Conservation (phyloP, 768 basidiomycete genomes). For the Lactarius evosmus region DNA sequence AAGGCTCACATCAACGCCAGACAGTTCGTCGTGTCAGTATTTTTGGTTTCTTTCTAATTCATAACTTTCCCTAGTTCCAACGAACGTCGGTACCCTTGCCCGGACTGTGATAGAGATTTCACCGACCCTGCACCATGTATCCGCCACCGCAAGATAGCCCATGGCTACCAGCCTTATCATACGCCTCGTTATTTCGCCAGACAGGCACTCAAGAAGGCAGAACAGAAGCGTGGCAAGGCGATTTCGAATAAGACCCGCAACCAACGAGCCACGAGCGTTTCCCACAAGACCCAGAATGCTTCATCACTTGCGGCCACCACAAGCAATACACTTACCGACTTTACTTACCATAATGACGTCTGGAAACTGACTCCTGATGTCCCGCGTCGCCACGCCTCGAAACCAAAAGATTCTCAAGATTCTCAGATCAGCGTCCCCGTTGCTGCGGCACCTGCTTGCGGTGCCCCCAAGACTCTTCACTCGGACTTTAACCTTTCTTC, state of each 20-base stretch:
- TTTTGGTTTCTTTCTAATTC: background rate
- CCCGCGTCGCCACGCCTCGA: background rate
- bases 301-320: background rate
- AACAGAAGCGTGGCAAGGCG: background rate
- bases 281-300: background rate
- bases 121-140: conserved; percentile 9
- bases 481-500: background rate
- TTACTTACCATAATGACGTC: conserved; percentile 5
- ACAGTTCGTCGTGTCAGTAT: conserved; percentile 13
- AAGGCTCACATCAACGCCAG: background rate
- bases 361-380: background rate
- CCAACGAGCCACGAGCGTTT: background rate
- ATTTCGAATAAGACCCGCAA: background rate
- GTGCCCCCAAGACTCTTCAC: background rate
- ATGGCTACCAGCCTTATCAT: conserved; percentile 19
- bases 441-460: background rate
- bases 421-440: background rate
- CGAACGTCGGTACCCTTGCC: background rate
- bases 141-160: conserved; percentile 9
- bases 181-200: background rate
- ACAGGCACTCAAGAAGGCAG: background rate
- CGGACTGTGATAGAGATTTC: background rate
- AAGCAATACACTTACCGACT: background rate
- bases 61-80: background rate
- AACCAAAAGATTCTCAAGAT: background rate